Base-by-base conservation (phyloP, 108 stramenopile species). In the Skeletonema grethae region DNA sequence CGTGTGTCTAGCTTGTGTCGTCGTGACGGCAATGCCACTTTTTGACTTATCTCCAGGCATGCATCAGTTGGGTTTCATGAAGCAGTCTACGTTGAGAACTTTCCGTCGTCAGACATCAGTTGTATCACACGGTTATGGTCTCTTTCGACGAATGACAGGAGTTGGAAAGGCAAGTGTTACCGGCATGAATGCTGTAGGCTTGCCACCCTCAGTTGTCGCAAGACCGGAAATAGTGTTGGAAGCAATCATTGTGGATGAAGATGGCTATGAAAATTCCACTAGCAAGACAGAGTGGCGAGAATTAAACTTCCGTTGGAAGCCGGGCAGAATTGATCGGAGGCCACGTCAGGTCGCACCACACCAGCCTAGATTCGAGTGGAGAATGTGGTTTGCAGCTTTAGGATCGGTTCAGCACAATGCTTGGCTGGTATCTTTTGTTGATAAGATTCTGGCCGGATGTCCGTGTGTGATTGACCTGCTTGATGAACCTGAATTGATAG, bases 301-400 rank as follows among this genome's bases (percentile, higher is more conserved):
- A 57, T 41, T 93, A 0, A 84, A 80, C 12, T 88, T 90, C 59
- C 63, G 73, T 16, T 86, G 83, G 73, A 90, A 90, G 63, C 91
- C 91, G 1, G 86, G 86, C 0, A 57, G 63, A 11, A 55, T 70
- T 1, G 63, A 50, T 10, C 8, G 31, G 4, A 18, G 63, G 7
- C 87, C 89, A 35, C 55, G 15, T 28, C 85, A 80, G 59, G 73
- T 85, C 4, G 85, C 81, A 29, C 91, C 91, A 1, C 85, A 88
- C 61, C 88, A 91, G 61, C 74, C 74, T 31, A 36, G 81, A 28
- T 75, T 92, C 24, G 90, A 92, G 56, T 92, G 90, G 90, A 79
- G 82, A 81, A 84, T 89, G 86, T 92, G 90, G 90, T 92, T 92
- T 67, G 90, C 90, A 4, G 90, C 90, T 24, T 67, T 92, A 9